Evolutionary conservation across 768 basidiomycete species (phyloP), one percentile per base, ranked within the genome.

Genomic region (Leccinum subgranulosum): DNA sequence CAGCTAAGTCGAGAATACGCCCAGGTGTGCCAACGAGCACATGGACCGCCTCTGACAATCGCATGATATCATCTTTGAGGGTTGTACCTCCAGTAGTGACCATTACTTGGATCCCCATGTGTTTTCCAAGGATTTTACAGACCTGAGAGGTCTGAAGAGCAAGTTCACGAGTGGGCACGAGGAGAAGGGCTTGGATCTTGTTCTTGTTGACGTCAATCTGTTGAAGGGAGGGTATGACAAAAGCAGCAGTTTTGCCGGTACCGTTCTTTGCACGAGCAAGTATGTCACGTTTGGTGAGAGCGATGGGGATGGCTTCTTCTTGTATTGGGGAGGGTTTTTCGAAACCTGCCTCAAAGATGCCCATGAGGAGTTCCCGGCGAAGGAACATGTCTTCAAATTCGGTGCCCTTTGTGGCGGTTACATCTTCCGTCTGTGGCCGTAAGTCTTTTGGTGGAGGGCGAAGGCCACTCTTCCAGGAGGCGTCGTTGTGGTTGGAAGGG

Each of bases 71-170:
- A 75, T 99, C 96, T 75, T 96, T 94, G 68, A 99, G 84, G 19
- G 94, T 97, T 4, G 97, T 98, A 19, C 96, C 96, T 55, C 96
- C 96, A 1, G 97, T 99, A 54, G 97, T 97, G 53, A 98, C 97
- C 96, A 99, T 99, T 73, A 99, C 93, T 75, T 98, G 92, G 31
- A 93, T 70, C 53, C 85, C 87, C 84, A 98, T 89, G 68, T 99
- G 96, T 72, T 98, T 97, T 53, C 94, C 94, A 57, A 98, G 86
- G 28, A 81, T 92, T 77, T 98, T 98, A 79, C 93, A 95, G 51
- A 99, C 97, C 79, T 98, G 97, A n/a, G 92, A 86, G 12, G 97
- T 99, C 76, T 98, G 96, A 49, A 99, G 82, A 8, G 96, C 97
- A 36, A 99, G 85, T 78, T 99, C 96, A 64, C 96, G 91, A n/a